A percentile compares a stretch with the other conserved stretches of the same genome.
These are phyloP conservation scores for Termitomyces sp. DNA, from an alignment of 768 basidiomycete species.

Conservation along the genomic window DNA sequence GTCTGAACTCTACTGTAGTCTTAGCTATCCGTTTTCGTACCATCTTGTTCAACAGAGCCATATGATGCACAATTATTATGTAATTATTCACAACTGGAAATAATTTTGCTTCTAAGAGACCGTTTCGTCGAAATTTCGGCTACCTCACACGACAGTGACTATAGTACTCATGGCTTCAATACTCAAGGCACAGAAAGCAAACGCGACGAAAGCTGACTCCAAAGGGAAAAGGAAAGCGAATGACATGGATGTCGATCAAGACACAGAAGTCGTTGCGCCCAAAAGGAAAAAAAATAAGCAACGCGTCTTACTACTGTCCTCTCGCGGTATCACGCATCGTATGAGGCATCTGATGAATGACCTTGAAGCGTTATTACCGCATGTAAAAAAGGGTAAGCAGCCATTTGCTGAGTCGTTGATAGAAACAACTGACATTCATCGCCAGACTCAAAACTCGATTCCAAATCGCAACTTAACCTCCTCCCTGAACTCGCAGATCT, in stretches of 20 bases:
- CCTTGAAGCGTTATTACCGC: constrained; percentile 82
- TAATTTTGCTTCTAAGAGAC: too few species aligned
- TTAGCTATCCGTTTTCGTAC: constrained; percentile 13
- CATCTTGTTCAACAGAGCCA: background rate
- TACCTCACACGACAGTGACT: background rate
- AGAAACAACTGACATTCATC: background rate
- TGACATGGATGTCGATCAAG: constrained; percentile 51
- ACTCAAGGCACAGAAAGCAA: constrained; percentile 54
- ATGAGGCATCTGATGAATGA: constrained; percentile 99
- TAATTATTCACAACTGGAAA: background rate
- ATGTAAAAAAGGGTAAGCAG: constrained; percentile 88
- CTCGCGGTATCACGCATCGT: constrained; percentile 89
- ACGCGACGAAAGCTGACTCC: constrained; percentile 41
- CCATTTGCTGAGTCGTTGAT: background rate
- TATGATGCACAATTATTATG: constrained; percentile 1
- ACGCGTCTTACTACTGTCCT: constrained; percentile 87
- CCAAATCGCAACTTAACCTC: constrained; percentile 88
- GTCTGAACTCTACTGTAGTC: constrained; percentile 14
- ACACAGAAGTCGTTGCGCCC: constrained; percentile 21
- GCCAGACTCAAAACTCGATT: constrained; percentile 95
- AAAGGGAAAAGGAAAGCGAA: constrained; percentile 64
- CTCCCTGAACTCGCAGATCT: constrained; percentile 96
- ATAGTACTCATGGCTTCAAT: constrained; percentile 53
- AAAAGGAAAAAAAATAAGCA: constrained; percentile 87
- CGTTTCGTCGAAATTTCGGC: constrained; percentile 2